Conservation (phyloP, 208 protist genomes). For the Acanthamoeba triangularis region DNA sequence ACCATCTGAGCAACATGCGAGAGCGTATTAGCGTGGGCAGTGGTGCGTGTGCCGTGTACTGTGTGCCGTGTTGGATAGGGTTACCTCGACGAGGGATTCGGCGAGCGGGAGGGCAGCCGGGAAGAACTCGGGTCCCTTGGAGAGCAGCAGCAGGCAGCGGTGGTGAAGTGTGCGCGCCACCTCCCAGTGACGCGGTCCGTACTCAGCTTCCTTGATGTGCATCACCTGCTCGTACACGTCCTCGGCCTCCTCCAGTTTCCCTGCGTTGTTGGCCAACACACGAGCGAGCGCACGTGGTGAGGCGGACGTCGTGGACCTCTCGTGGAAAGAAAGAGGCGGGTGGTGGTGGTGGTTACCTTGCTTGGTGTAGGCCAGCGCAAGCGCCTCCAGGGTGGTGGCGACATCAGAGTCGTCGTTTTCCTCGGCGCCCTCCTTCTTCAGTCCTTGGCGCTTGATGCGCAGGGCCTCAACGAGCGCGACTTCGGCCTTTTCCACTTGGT, state of each 20-base stretch:
- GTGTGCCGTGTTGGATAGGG: background rate
- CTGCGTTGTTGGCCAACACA: background rate
- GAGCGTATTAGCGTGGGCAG: background rate
- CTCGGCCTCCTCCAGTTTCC: background rate
- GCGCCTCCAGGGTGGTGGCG: background rate
- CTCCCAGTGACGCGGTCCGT: constrained; percentile 48
- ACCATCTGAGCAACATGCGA: background rate
- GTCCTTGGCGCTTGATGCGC: background rate
- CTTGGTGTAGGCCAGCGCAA: constrained; percentile 24
- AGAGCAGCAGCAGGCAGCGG: background rate
- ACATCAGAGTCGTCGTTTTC: constrained; percentile 14
- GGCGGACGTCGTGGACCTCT: background rate
- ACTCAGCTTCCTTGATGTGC: constrained; percentile 9
- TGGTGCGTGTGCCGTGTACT: background rate
- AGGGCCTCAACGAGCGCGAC: constrained; percentile 28
- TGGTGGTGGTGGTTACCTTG: background rate
- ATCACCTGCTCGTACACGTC: constrained; percentile 23
- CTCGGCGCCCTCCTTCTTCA: background rate
- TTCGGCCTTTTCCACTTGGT: constrained; percentile 51
- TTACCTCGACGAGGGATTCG: constrained; percentile 7
- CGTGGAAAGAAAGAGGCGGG: background rate
- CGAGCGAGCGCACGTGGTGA: background rate
- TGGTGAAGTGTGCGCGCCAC: constrained; percentile 27
- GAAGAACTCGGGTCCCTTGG: background rate
- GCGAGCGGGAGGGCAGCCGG: background rate